Evolutionary conservation across 768 basidiomycete genomes (phyloP).

Genomic region (Amanita molliuscula): DNA sequence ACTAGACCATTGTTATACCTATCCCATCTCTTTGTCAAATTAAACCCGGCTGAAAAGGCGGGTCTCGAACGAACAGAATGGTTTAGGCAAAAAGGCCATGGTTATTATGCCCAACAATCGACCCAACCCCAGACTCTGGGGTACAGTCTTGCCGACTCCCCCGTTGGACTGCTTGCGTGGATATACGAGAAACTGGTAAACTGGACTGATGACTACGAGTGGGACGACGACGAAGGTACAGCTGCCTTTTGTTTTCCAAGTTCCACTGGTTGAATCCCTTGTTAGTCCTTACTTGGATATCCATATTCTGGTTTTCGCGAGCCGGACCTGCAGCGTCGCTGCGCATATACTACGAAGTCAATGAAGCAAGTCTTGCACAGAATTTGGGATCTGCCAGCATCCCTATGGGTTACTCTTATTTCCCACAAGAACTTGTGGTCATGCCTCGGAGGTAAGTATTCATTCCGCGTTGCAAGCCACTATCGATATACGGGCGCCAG

Average conservation of each 20-base stretch:
- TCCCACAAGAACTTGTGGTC: constrained; percentile 35
- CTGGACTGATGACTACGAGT: constrained; percentile 43
- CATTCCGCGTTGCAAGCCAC: background rate
- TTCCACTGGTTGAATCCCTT: background rate
- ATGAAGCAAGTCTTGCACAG: background rate
- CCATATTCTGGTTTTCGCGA: constrained; percentile 48
- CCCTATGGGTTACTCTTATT: constrained; percentile 39
- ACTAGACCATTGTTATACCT: constrained; percentile 16
- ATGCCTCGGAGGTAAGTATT: constrained; percentile 21
- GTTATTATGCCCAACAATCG: constrained; percentile 29
- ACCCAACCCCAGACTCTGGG: constrained; percentile 45
- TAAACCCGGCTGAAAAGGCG: constrained; percentile 22
- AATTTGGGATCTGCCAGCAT: constrained; percentile 14
- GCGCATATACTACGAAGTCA: constrained; percentile 48
- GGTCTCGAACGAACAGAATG: constrained; percentile 19
- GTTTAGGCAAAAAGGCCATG: constrained; percentile 20
- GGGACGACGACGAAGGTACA: constrained; percentile 47
- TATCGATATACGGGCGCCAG: constrained; percentile 17
- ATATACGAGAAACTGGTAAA: constrained; percentile 40
- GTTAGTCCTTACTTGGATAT: constrained; percentile 48
- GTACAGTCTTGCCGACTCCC: constrained; percentile 47
- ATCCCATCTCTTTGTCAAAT: constrained; percentile 17
- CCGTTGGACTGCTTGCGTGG: constrained; percentile 42
- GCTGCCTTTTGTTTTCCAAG: background rate
- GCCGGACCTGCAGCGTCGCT: constrained; percentile 47